Percentiles rank a stretch among this genome's conserved stretches.
phyloP scores from a whole-genome alignment of 1,139 yeast species.

The Debaryomycetaceae sp. region DNA sequence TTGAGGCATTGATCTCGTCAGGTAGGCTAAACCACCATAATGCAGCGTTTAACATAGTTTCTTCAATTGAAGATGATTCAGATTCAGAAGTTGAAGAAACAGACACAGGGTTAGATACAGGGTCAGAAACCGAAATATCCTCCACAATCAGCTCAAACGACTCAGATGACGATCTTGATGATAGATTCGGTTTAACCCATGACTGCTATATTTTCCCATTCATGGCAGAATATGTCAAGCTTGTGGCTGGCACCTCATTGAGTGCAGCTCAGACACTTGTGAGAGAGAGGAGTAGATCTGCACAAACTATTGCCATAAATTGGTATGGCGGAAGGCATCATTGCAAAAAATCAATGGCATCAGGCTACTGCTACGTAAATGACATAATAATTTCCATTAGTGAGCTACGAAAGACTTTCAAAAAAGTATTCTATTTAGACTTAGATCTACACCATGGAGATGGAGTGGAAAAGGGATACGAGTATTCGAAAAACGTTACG shows the following conservation, averaged over 20 bases:
- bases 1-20: background rate
- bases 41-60: background rate
- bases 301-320: slow-evolving; percentile 48
- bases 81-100: slow-evolving; percentile 3
- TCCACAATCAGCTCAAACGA: background rate
- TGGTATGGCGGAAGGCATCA: slow-evolving; percentile 87
- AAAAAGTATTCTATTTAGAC: slow-evolving; percentile 61
- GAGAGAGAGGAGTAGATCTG: slow-evolving; percentile 5
- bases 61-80: slow-evolving; percentile 2
- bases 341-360: slow-evolving; percentile 50
- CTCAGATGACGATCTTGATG: background rate
- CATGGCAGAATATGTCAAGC: slow-evolving; percentile 47
- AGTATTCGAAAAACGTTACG: slow-evolving; percentile 51
- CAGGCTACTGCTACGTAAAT: slow-evolving; percentile 75
- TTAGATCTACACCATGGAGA: slow-evolving; percentile 79
- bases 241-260: slow-evolving; percentile 59
- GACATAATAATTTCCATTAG: slow-evolving; percentile 59
- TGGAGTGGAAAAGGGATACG: slow-evolving; percentile 70
- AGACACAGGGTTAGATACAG: too few relatives aligned
- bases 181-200: slow-evolving; percentile 43
- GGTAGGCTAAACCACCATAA: slow-evolving; percentile 1
- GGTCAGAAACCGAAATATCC: slow-evolving; percentile 2
- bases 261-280: slow-evolving; percentile 41
- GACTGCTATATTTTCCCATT: slow-evolving; percentile 67
- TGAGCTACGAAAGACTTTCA: slow-evolving; percentile 41